These are phyloP conservation scores for Lupinus albus DNA, from an alignment of 306 rosid species.

Conservation along the genomic window DNA sequence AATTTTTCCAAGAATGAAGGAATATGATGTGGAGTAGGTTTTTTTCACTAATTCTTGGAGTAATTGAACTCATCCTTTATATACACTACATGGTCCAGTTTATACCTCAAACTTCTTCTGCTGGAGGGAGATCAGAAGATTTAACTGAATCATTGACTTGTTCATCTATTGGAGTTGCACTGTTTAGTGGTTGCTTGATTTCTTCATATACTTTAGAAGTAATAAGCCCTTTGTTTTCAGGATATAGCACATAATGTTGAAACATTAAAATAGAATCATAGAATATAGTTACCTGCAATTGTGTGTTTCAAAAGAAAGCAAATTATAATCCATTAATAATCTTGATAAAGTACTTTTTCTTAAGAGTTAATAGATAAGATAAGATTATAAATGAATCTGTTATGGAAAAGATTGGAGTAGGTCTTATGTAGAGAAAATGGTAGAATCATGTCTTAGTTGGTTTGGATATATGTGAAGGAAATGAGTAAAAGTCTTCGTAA, in stretches of 20 bases:
- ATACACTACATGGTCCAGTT: too few relatives aligned
- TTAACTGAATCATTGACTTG: constrained; percentile 36
- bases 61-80: too few relatives aligned
- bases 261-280: constrained; percentile 69
- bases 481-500: too few relatives aligned
- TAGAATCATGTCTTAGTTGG: too few relatives aligned
- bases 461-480: too few relatives aligned
- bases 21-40: too few relatives aligned
- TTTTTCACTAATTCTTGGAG: too few relatives aligned
- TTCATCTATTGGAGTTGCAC: constrained; percentile 24
- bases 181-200: constrained; percentile 45
- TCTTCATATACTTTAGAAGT: constrained; percentile 38
- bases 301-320: background rate
- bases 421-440: too few relatives aligned
- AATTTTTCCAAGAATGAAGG: too few relatives aligned
- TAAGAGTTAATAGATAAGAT: background rate
- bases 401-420: too few relatives aligned
- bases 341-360: background rate
- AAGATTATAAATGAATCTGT: too few relatives aligned
- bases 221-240: constrained; percentile 35
- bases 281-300: constrained; percentile 67
- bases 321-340: background rate
- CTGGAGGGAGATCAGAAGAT: constrained; percentile 4
- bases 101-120: too few relatives aligned
- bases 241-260: constrained; percentile 74